Evolutionary conservation across 305 asterid genomes (phyloP).

Genomic region (Coffea humblotiana): DNA sequence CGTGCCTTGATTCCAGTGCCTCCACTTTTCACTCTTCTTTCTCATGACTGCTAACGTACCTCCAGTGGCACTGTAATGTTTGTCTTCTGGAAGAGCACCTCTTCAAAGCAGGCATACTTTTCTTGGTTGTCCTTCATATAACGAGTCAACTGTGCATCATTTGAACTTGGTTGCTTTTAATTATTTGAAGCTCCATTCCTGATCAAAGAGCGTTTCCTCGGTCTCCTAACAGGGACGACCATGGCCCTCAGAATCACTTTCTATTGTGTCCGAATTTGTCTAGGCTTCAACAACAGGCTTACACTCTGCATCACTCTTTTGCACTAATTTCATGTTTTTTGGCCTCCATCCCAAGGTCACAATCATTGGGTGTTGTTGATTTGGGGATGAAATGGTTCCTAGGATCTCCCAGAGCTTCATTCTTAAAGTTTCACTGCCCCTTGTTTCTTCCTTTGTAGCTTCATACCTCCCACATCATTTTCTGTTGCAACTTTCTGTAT

Average conservation of each 20-base stretch:
- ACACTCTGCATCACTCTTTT: conserved; percentile 35
- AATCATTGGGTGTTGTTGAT: conserved; percentile 35
- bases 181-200: conserved; percentile 48
- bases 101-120: conserved; percentile 39
- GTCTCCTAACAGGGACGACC: conserved; percentile 42
- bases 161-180: conserved; percentile 31
- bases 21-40: conserved; percentile 38
- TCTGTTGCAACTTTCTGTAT: conserved; percentile 41
- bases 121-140: conserved; percentile 36
- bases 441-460: conserved; percentile 42
- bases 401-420: conserved; percentile 81
- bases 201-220: conserved; percentile 48
- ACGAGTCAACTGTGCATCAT: conserved; percentile 32
- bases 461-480: conserved; percentile 40
- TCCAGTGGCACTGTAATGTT: conserved; percentile 35
- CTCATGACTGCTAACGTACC: conserved; percentile 43
- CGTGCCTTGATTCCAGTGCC: conserved; percentile 34
- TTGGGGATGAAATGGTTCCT: conserved; percentile 68
- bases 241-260: conserved; percentile 64
- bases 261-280: conserved; percentile 73
- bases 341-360: conserved; percentile 23
- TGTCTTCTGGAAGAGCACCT: conserved; percentile 42
- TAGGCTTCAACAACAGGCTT: conserved; percentile 39
- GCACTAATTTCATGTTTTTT: conserved; percentile 36
- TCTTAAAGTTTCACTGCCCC: conserved; percentile 63